phyloP scores from a whole-genome alignment of 805 yeast genomes.

The Candida orba region DNA sequence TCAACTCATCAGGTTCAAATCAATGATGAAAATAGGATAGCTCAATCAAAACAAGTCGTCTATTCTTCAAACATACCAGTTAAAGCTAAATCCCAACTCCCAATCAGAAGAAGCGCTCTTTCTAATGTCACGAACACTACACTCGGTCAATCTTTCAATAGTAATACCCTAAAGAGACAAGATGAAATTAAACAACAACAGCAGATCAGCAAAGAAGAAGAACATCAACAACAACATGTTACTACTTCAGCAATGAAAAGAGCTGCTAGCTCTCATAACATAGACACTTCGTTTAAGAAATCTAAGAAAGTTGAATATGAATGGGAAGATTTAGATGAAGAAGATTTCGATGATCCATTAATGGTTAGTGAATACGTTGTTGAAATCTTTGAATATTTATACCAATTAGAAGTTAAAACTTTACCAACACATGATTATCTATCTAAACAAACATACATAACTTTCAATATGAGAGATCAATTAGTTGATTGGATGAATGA shows the following conservation, averaged over 20 bases:
- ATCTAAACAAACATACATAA: slow-evolving; percentile 35
- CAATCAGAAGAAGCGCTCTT: slow-evolving; percentile 23
- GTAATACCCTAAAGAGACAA: not conserved
- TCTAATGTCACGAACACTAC: slow-evolving; percentile 25
- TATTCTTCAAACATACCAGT: not conserved
- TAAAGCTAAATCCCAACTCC: slow-evolving; percentile 18
- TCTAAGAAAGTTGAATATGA: slow-evolving; percentile 27
- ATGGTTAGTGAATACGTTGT: slow-evolving; percentile 92
- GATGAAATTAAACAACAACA: slow-evolving; percentile 1
- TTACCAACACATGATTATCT: slow-evolving; percentile 45
- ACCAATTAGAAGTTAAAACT: slow-evolving; percentile 63
- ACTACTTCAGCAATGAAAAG: slow-evolving; percentile 51
- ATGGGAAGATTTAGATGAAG: slow-evolving; percentile 77
- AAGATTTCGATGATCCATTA: slow-evolving; percentile 71
- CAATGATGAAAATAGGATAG: slow-evolving; percentile 19
- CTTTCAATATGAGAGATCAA: slow-evolving; percentile 61
- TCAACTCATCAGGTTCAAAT: slow-evolving; percentile 6
- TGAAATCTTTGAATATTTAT: slow-evolving; percentile 78
- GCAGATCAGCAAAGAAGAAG: slow-evolving; percentile 1
- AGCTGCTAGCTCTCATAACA: slow-evolving; percentile 19
- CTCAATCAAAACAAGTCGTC: slow-evolving; percentile 5
- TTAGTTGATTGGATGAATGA: slow-evolving; percentile 93
- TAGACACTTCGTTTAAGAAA: slow-evolving; percentile 13
- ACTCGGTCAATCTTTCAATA: slow-evolving; percentile 5
- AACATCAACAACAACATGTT: slow-evolving; percentile 20